Evolutionary conservation across 228 moss, liverwort and hornwort species (phyloP).

Genomic region (Sphagnum fallax): DNA sequence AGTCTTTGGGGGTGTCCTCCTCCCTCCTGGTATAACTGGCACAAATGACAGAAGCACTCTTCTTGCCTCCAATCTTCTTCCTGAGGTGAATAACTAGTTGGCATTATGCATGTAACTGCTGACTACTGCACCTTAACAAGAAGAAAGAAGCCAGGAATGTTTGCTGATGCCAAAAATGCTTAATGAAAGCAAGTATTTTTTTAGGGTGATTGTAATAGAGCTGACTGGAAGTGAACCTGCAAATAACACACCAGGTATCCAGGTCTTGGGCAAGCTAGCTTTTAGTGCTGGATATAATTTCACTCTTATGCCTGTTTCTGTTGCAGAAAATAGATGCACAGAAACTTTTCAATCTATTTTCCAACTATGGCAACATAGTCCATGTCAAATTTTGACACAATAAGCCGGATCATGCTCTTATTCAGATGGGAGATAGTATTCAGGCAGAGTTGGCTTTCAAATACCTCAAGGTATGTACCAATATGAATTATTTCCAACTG

Average conservation of each 20-base stretch:
- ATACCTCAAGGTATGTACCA: conserved; percentile 60
- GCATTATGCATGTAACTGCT: too few relatives aligned
- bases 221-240: too few relatives aligned
- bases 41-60: conserved; percentile 57
- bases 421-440: conserved; percentile 98
- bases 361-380: conserved; percentile 97
- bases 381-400: conserved; percentile 96
- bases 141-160: too few relatives aligned
- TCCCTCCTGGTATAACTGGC: conserved; percentile 54
- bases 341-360: conserved; percentile 94
- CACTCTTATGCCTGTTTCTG: background rate
- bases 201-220: too few relatives aligned
- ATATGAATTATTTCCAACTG: too few relatives aligned
- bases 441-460: conserved; percentile 96
- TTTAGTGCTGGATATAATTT: background rate
- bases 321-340: conserved; percentile 92
- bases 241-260: too few relatives aligned
- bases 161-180: too few relatives aligned
- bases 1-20: conserved; percentile 49
- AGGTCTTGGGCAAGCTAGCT: background rate
- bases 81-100: too few relatives aligned
- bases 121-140: too few relatives aligned
- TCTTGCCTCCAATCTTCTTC: conserved; percentile 32
- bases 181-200: too few relatives aligned
- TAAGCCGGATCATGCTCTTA: conserved; percentile 99